These are phyloP conservation scores for Medicago lupulina DNA, from an alignment of 306 rosid genomes.

Conservation along the genomic window DNA sequence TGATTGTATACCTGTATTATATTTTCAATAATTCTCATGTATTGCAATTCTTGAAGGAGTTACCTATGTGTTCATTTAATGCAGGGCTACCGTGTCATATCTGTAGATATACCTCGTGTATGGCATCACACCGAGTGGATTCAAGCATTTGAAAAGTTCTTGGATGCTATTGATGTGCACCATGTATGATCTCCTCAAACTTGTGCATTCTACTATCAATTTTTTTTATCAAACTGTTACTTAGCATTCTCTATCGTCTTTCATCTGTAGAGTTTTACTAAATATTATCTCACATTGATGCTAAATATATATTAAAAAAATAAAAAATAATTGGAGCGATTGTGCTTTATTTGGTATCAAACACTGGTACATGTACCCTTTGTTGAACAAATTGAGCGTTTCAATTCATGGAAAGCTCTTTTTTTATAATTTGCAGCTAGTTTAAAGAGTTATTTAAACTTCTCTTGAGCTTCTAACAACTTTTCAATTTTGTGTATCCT, in stretches of 20 bases:
- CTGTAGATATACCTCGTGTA: constrained; percentile 94
- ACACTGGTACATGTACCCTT: background rate
- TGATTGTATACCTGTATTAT: constrained; percentile 4
- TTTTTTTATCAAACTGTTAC: constrained; percentile 32
- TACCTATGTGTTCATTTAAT: constrained; percentile 33
- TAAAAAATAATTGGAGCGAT: too few relatives aligned
- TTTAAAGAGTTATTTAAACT: constrained; percentile 29
- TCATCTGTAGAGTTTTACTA: constrained; percentile 26
- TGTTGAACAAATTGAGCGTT: background rate
- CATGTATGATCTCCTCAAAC: constrained; percentile 64
- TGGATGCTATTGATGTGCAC: constrained; percentile 98
- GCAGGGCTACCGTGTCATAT: constrained; percentile 95
- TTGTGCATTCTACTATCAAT: constrained; percentile 18
- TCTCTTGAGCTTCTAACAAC: constrained; percentile 9
- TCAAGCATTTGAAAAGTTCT: constrained; percentile 94
- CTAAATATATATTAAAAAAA: constrained; percentile 34
- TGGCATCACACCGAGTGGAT: constrained; percentile 96
- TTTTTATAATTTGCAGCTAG: background rate
- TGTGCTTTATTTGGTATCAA: constrained; percentile 19
- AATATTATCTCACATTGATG: constrained; percentile 1
- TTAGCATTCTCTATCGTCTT: constrained; percentile 34
- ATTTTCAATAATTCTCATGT: constrained; percentile 22
- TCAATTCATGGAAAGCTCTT: constrained; percentile 27
- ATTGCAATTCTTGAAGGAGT: constrained; percentile 16
- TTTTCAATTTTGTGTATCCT: constrained; percentile 30